phyloP scores from a whole-genome alignment of 2,329 filamentous ascomycete genomes.

The Sphaceloma murrayae region DNA sequence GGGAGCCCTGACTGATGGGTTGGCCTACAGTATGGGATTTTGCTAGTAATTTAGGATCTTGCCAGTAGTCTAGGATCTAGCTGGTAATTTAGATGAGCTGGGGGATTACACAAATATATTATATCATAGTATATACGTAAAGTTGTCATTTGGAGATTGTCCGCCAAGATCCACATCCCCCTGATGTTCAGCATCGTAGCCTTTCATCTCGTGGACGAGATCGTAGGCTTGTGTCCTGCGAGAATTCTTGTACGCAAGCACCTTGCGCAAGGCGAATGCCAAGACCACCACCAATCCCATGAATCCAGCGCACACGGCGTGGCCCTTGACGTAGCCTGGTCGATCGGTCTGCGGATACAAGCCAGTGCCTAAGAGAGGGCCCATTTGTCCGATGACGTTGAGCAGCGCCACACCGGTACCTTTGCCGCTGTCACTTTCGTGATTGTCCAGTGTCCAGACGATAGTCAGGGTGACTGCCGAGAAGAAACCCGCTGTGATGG shows the following conservation, averaged over 20 bases:
- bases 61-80: no score
- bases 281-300: conserved; percentile 41
- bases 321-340: conserved; percentile 42
- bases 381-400: conserved; percentile 75
- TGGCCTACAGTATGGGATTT: no score
- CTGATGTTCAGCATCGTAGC: not conserved
- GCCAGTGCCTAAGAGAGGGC: conserved; percentile 51
- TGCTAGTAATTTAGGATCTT: no score
- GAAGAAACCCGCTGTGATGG: conserved; percentile 73
- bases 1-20: no score
- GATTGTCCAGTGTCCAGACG: conserved; percentile 84
- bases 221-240: not conserved
- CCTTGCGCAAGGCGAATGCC: conserved; percentile 34
- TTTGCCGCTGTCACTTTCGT: conserved; percentile 56
- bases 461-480: conserved; percentile 74
- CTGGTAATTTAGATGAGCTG: no score
- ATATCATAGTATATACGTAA: conserved; percentile 12
- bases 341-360: conserved; percentile 44
- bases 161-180: not conserved
- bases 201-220: conserved; percentile 1
- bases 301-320: conserved; percentile 41
- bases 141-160: conserved; percentile 2
- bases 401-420: conserved; percentile 71
- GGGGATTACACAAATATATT: no score
- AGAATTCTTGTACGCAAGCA: conserved; percentile 31